These are phyloP conservation scores for Starmerella lactis-condensi DNA, from an alignment of 805 yeast species.

Conservation along the genomic window DNA sequence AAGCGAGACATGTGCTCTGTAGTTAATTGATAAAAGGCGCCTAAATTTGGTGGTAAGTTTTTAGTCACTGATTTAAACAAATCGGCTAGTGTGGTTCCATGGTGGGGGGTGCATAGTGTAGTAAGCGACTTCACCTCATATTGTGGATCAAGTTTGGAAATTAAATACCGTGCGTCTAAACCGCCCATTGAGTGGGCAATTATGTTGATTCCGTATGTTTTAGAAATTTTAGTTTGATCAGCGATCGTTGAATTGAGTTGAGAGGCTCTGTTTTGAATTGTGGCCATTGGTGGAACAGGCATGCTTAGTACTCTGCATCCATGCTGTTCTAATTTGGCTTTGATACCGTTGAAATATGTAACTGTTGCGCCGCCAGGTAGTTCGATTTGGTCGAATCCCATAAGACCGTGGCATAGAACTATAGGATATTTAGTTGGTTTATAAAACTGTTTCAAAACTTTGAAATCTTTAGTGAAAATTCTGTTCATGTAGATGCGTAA, in stretches of 20 bases:
- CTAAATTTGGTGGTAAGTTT: constrained; percentile 16
- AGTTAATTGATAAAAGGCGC: constrained; percentile 47
- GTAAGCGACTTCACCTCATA: constrained; percentile 59
- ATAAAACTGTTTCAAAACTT: constrained; percentile 9
- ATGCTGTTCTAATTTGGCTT: constrained; percentile 35
- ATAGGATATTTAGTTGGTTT: constrained; percentile 33
- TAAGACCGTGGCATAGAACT: constrained; percentile 69
- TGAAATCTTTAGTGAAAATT: constrained; percentile 12
- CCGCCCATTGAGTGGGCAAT: constrained; percentile 95
- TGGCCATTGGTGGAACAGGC: constrained; percentile 66
- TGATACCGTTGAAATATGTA: constrained; percentile 73
- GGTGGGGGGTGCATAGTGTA: constrained; percentile 76
- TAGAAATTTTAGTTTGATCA: constrained; percentile 12
- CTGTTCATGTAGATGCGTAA: too few relatives aligned
- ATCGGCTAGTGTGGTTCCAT: constrained; percentile 72
- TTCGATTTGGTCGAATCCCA: constrained; percentile 51
- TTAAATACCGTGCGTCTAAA: constrained; percentile 59
- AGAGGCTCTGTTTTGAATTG: constrained; percentile 49
- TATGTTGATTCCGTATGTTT: constrained; percentile 28
- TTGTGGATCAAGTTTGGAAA: constrained; percentile 34
- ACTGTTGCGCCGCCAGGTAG: constrained; percentile 28
- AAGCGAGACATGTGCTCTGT: constrained; percentile 34
- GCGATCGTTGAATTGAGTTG: constrained; percentile 35
- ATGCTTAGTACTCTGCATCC: constrained; percentile 59
- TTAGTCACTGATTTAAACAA: constrained; percentile 27